These are phyloP conservation scores for Hexamita inflata DNA, from an alignment of 208 protist species.

Conservation along the genomic window DNA sequence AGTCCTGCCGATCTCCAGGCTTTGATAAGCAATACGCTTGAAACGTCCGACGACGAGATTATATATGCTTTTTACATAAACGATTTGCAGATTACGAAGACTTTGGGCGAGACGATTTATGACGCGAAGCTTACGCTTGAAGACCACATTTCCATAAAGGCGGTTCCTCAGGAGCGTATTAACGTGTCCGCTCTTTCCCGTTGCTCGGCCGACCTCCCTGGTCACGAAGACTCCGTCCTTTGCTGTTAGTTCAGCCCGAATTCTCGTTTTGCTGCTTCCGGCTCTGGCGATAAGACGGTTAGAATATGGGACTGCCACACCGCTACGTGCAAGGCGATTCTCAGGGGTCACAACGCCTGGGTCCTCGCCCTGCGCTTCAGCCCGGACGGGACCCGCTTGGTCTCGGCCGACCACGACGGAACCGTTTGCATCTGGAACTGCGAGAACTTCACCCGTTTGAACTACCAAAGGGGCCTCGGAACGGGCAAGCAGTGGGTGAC, in stretches of 20 bases:
- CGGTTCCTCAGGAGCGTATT: slow-evolving; percentile 80
- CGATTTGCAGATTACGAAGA: neutral
- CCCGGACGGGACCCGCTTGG: slow-evolving; percentile 69
- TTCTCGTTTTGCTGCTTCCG: slow-evolving; percentile 69
- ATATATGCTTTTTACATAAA: neutral
- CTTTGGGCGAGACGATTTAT: neutral
- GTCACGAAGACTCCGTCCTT: slow-evolving; percentile 80
- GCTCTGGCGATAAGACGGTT: slow-evolving; percentile 78
- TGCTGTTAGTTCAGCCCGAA: slow-evolving; percentile 74
- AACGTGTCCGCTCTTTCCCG: slow-evolving; percentile 74
- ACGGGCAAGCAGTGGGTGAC: slow-evolving; percentile 67
- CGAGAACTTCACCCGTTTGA: slow-evolving; percentile 61
- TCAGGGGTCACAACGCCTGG: slow-evolving; percentile 63
- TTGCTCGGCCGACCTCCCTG: slow-evolving; percentile 68
- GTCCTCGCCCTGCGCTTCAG: slow-evolving; percentile 82
- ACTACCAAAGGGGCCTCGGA: slow-evolving; percentile 41
- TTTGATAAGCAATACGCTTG: too few species aligned
- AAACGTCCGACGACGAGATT: neutral
- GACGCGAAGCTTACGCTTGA: neutral
- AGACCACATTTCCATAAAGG: neutral
- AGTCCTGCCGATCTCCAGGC: too few species aligned
- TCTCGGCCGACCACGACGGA: slow-evolving; percentile 74
- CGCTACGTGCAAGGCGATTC: slow-evolving; percentile 66
- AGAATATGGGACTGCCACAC: slow-evolving; percentile 89
- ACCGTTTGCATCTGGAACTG: slow-evolving; percentile 73